These are phyloP conservation scores for Spizellomyces punctatus DNA, from an alignment of 192 early-diverging fungal genomes.

Conservation along the genomic window DNA sequence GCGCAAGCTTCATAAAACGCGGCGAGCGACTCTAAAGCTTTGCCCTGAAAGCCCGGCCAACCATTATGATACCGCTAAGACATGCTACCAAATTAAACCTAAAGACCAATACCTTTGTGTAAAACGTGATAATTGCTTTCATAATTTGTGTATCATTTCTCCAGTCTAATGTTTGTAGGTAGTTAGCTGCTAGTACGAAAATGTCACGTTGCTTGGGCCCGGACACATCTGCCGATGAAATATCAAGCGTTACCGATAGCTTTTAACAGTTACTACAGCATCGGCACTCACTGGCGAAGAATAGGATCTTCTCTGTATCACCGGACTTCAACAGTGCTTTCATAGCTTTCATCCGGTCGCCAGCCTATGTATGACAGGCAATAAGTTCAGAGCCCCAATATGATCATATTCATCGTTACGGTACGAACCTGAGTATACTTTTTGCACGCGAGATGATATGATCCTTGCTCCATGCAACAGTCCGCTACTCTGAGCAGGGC, in stretches of 20 bases:
- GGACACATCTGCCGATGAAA: constrained; percentile 49
- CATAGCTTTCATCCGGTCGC: constrained; percentile 58
- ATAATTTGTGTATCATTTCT: constrained; percentile 46
- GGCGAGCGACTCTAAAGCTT: constrained; percentile 49
- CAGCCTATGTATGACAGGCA: constrained; percentile 37
- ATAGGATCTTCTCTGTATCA: constrained; percentile 59
- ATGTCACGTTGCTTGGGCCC: constrained; percentile 59
- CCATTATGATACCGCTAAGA: not conserved
- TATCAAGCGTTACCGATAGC: constrained; percentile 11
- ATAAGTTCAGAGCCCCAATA: not conserved
- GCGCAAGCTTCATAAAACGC: constrained; percentile 61
- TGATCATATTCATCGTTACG: not conserved
- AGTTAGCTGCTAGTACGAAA: constrained; percentile 58
- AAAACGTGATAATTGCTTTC: constrained; percentile 60
- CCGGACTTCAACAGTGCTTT: constrained; percentile 54
- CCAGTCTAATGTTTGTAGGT: constrained; percentile 61
- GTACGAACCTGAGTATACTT: constrained; percentile 37
- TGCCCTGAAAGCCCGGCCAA: constrained; percentile 38
- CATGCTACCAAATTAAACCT: not conserved
- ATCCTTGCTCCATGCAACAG: constrained; percentile 44
- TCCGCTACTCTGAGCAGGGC: constrained; percentile 41
- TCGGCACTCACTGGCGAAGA: constrained; percentile 55
- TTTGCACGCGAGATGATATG: constrained; percentile 56
- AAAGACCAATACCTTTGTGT: constrained; percentile 53
- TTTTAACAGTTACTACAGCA: not conserved